Percentiles rank a stretch among this genome's conserved stretches.
Conservation (phyloP, 1,284 basidiomycete species). For the Ustilago shanxiensis region DNA sequence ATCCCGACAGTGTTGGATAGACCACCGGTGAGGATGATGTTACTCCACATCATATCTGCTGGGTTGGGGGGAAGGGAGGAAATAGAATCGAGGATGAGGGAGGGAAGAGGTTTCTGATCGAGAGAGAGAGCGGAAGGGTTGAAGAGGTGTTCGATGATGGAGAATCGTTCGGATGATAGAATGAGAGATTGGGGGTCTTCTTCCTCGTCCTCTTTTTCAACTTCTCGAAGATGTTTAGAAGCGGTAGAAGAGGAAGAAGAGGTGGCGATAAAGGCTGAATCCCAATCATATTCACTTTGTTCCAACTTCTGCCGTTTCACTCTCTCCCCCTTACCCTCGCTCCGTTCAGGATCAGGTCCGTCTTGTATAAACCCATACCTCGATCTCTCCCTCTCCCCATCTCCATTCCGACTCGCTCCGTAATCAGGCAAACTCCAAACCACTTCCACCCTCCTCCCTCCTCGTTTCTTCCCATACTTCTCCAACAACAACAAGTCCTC, state of each 20-base stretch:
- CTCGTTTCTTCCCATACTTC: slow-evolving; percentile 74
- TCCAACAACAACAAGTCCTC: slow-evolving; percentile 76
- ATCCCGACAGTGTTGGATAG: slow-evolving; percentile 82
- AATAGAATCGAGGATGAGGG: slow-evolving; percentile 82
- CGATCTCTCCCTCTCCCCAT: slow-evolving; percentile 23
- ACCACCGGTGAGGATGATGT: slow-evolving; percentile 90
- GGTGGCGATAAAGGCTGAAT: slow-evolving; percentile 44
- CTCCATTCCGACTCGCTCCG: slow-evolving; percentile 69
- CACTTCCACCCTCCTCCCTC: slow-evolving; percentile 3
- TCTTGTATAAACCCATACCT: slow-evolving; percentile 43
- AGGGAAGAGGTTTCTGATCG: slow-evolving; percentile 82
- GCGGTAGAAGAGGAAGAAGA: background rate
- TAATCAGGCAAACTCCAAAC: slow-evolving; percentile 80
- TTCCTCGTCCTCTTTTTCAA: slow-evolving; percentile 19
- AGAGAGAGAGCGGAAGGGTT: slow-evolving; percentile 75
- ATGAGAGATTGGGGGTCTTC: slow-evolving; percentile 81
- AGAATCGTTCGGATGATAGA: slow-evolving; percentile 90
- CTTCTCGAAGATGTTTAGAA: background rate
- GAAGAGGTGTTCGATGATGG: slow-evolving; percentile 88
- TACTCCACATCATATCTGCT: slow-evolving; percentile 91
- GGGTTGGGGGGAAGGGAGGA: slow-evolving; percentile 7
- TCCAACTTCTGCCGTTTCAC: background rate
- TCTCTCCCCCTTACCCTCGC: background rate
- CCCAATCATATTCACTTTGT: too few relatives aligned
- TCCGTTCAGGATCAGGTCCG: slow-evolving; percentile 24